Evolutionary conservation across 2,329 filamentous ascomycete species (phyloP).

Genomic region (Xylaria polymorpha): DNA sequence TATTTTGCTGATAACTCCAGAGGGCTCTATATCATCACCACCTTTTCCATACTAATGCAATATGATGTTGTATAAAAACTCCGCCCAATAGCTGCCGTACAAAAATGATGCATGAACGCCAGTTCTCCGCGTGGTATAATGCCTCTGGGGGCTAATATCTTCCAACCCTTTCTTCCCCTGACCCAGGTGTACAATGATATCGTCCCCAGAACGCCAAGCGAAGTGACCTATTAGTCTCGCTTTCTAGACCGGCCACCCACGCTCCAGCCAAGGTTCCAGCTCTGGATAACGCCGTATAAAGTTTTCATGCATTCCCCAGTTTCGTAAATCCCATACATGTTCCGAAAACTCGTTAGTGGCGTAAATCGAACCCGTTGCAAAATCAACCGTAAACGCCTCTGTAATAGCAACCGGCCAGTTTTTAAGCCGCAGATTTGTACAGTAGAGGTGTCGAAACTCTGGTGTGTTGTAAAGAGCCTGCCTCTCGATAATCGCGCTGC

Average conservation of each 20-base stretch:
- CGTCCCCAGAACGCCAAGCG: conserved; percentile 27
- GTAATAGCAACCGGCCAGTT: conserved; percentile 51
- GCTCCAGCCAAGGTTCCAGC: conserved; percentile 36
- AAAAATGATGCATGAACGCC: conserved; percentile 26
- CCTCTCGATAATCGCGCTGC: conserved; percentile 51
- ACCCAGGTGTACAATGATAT: conserved; percentile 8
- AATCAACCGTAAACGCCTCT: conserved; percentile 44
- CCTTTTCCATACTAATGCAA: conserved; percentile 20
- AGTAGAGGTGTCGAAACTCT: conserved; percentile 53
- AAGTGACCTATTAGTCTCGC: conserved; percentile 26
- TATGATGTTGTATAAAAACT: conserved; percentile 13
- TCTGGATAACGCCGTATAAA: conserved; percentile 48
- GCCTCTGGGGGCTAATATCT: conserved; percentile 30
- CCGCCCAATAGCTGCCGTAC: conserved; percentile 18
- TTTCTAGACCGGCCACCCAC: conserved; percentile 39
- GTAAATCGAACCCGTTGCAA: conserved; percentile 46
- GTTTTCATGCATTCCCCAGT: conserved; percentile 45
- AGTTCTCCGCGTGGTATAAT: conserved; percentile 28
- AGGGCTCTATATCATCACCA: conserved; percentile 8
- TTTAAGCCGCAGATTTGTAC: conserved; percentile 49
- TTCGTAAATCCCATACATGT: conserved; percentile 44
- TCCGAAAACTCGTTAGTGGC: conserved; percentile 44
- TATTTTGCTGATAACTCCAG: conserved; percentile 6
- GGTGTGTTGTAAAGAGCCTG: conserved; percentile 53
- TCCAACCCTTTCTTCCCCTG: neutral